phyloP scores from a whole-genome alignment of 306 rosid genomes.

The Dryas alaskensis region DNA sequence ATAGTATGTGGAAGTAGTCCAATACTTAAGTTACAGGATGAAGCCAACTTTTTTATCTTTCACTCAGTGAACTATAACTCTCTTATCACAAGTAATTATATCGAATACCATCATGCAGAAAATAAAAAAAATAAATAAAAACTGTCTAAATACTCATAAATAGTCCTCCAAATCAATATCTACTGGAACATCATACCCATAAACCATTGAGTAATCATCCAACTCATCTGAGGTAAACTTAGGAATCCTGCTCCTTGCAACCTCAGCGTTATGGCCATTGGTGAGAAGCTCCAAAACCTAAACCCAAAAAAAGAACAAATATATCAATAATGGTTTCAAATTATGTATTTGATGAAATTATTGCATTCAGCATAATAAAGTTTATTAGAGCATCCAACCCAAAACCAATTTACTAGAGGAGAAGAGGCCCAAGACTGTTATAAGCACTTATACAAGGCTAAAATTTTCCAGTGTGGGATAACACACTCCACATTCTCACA shows the following conservation, averaged over 20 bases:
- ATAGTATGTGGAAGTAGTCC: background rate
- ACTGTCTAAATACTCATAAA: slow-evolving; percentile 29
- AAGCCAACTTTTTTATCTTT: slow-evolving; percentile 15
- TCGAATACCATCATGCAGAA: slow-evolving; percentile 6
- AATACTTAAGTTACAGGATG: background rate
- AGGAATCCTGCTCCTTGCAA: slow-evolving; percentile 59
- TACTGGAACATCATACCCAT: slow-evolving; percentile 69
- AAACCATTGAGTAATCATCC: slow-evolving; percentile 86
- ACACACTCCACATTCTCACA: background rate
- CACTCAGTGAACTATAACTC: slow-evolving; percentile 1
- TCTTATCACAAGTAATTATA: slow-evolving; percentile 10
- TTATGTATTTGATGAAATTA: background rate
- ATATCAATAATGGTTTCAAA: background rate
- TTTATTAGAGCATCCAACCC: too few relatives aligned
- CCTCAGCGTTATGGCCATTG: slow-evolving; percentile 51
- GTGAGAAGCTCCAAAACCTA: slow-evolving; percentile 73
- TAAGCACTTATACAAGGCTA: too few relatives aligned
- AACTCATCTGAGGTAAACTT: slow-evolving; percentile 69
- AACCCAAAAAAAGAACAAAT: background rate
- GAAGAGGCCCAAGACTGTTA: too few relatives aligned
- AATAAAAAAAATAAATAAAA: background rate
- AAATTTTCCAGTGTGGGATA: too few relatives aligned
- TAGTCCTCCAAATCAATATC: slow-evolving; percentile 58
- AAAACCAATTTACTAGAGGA: too few relatives aligned
- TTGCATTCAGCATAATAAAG: background rate